Percentiles rank a stretch among this genome's conserved stretches.
Conservation (phyloP, 2,329 filamentous ascomycete genomes). For the Claviceps pazoutovae region DNA sequence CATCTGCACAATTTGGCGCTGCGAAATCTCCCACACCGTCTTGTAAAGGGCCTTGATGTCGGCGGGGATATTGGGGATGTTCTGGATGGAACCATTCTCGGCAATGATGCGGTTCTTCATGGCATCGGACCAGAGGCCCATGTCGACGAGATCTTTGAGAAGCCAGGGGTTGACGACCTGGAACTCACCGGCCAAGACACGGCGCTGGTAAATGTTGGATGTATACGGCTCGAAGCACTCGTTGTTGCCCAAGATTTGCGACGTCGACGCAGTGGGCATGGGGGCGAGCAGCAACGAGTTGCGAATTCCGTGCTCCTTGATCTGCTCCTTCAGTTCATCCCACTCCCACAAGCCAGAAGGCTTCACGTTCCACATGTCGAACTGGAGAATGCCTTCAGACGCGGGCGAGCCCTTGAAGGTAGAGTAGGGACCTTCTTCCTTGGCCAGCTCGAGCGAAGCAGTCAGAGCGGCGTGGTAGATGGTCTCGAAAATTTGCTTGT, state of each 20-base stretch:
- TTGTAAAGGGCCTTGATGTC: constrained; percentile 98
- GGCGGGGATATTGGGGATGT: constrained; percentile 88
- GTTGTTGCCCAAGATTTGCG: constrained; percentile 96
- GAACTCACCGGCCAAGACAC: constrained; percentile 96
- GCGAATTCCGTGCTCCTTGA: constrained; percentile 83
- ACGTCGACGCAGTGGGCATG: constrained; percentile 96
- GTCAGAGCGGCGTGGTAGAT: constrained; percentile 95
- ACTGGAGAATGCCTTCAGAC: constrained; percentile 91
- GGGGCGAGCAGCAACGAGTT: constrained; percentile 92
- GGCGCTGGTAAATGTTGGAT: constrained; percentile 98
- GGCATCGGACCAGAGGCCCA: constrained; percentile 95
- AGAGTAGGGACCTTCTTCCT: constrained; percentile 69
- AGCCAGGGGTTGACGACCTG: constrained; percentile 99
- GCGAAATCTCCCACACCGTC: constrained; percentile 98
- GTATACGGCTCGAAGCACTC: constrained; percentile 99
- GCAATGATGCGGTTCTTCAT: constrained; percentile 99
- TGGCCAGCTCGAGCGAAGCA: constrained; percentile 74
- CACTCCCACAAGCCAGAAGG: constrained; percentile 96
- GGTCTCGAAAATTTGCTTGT: constrained; percentile 98
- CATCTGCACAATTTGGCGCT: constrained; percentile 93
- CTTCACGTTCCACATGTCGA: constrained; percentile 95
- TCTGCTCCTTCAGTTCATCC: constrained; percentile 74
- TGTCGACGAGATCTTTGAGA: constrained; percentile 92
- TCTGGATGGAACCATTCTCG: constrained; percentile 88
- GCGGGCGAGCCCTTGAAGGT: constrained; percentile 89